Percentiles rank a stretch among this genome's conserved stretches.
Evolutionary conservation across 2,329 filamentous ascomycete genomes (phyloP).

Genomic region (Botrytis porri): DNA sequence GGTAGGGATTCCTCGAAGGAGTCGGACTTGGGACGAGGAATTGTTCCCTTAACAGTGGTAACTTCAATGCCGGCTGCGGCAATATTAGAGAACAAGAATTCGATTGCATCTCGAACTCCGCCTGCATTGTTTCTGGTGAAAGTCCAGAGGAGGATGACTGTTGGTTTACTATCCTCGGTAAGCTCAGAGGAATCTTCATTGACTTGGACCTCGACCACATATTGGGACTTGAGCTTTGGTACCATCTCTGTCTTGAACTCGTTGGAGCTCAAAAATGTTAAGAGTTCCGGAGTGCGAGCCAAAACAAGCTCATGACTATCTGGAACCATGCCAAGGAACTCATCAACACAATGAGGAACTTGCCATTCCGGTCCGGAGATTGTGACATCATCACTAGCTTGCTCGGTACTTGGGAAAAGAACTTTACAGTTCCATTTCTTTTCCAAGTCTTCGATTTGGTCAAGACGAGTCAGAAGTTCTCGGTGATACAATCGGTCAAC

Average conservation of each 20-base stretch:
- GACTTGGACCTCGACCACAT: slow-evolving; percentile 83
- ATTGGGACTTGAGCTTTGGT: slow-evolving; percentile 82
- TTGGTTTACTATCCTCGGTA: slow-evolving; percentile 56
- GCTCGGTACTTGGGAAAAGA: slow-evolving; percentile 94
- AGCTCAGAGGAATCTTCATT: slow-evolving; percentile 60
- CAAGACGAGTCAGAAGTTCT: slow-evolving; percentile 82
- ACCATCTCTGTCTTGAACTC: slow-evolving; percentile 79
- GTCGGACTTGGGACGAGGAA: slow-evolving; percentile 96
- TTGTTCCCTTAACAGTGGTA: slow-evolving; percentile 85
- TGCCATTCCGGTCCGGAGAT: slow-evolving; percentile 98
- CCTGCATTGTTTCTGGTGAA: slow-evolving; percentile 98
- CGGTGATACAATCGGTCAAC: slow-evolving; percentile 95
- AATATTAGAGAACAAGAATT: slow-evolving; percentile 83
- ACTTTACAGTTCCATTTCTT: slow-evolving; percentile 99
- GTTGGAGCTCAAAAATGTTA: slow-evolving; percentile 76
- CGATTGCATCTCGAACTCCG: slow-evolving; percentile 90
- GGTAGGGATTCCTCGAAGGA: slow-evolving; percentile 96
- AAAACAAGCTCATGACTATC: slow-evolving; percentile 92
- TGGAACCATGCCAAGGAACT: slow-evolving; percentile 95
- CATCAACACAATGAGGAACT: slow-evolving; percentile 93
- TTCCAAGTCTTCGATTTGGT: slow-evolving; percentile 90
- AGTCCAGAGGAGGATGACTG: slow-evolving; percentile 65
- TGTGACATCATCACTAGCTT: slow-evolving; percentile 92
- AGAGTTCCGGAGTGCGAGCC: slow-evolving; percentile 69
- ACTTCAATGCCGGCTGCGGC: slow-evolving; percentile 87